These are phyloP conservation scores for Pseudophaeomoniella oleicola DNA, from an alignment of 2,329 filamentous ascomycete species.

Conservation along the genomic window DNA sequence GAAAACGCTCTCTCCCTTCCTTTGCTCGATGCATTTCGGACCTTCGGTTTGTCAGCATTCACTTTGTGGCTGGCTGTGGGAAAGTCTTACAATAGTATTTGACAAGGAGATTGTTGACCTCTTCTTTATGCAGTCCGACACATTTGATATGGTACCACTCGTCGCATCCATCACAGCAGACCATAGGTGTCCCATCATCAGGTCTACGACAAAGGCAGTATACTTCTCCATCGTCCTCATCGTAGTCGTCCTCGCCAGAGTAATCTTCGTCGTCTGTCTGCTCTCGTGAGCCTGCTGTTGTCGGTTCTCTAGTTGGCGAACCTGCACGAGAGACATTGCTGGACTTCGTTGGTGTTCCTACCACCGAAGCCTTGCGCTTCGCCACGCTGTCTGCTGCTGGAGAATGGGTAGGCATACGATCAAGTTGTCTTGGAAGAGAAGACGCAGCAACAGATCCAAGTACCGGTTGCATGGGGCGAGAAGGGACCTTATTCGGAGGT, in stretches of 20 bases:
- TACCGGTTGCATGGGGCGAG: neutral
- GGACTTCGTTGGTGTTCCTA: neutral
- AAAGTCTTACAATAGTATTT: neutral
- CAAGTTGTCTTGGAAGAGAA: neutral
- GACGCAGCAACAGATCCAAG: neutral
- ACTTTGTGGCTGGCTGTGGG: no score
- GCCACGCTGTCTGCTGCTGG: neutral
- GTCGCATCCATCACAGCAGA: constrained; percentile 1
- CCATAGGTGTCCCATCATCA: constrained; percentile 1
- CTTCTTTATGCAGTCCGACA: neutral
- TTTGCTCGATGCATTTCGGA: neutral
- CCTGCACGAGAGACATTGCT: neutral
- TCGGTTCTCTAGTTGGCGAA: neutral
- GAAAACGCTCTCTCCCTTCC: neutral
- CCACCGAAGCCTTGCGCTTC: neutral
- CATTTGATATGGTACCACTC: constrained; percentile 1
- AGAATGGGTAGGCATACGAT: neutral
- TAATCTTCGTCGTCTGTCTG: neutral
- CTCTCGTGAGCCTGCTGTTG: neutral
- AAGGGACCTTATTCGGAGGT: neutral
- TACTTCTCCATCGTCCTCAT: neutral
- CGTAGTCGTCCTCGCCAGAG: constrained; percentile 1
- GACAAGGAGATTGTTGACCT: neutral
- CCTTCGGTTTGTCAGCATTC: no score
- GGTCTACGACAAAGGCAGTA: constrained; percentile 1